These are phyloP conservation scores for Syzygium oleosum DNA, from an alignment of 345 rosid genomes.

Conservation along the genomic window DNA sequence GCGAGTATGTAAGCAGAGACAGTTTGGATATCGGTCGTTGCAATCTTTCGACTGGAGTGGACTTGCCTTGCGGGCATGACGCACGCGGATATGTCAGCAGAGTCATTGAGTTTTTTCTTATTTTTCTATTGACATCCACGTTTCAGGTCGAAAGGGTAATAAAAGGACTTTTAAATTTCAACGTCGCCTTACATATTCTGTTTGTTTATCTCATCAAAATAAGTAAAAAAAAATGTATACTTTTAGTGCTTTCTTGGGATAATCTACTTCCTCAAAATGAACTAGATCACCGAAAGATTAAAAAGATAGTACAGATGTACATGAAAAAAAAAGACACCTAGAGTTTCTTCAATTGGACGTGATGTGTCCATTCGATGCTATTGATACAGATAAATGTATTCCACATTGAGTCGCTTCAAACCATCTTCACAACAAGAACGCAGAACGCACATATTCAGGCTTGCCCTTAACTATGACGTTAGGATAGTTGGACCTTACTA, in stretches of 20 bases:
- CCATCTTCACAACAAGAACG: constrained; percentile 38
- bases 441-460: constrained; percentile 35
- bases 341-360: constrained; percentile 36
- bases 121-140: background rate
- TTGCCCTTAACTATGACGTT: constrained; percentile 21
- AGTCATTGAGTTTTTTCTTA: background rate
- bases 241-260: background rate
- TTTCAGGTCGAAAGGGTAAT: background rate
- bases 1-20: no score
- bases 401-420: constrained; percentile 42
- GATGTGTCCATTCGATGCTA: constrained; percentile 36
- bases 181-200: background rate
- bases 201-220: background rate
- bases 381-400: constrained; percentile 42
- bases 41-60: no score
- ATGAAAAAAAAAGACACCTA: constrained; percentile 3
- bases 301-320: background rate
- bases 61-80: background rate
- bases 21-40: no score
- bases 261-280: background rate
- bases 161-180: background rate
- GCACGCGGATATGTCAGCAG: background rate
- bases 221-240: background rate
- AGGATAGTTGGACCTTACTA: constrained; percentile 1
- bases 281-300: no score